A percentile compares a stretch with the other conserved stretches of the same genome.
Conservation (phyloP, 1,284 basidiomycete species). For the Exobasidium cylindrosporum region DNA sequence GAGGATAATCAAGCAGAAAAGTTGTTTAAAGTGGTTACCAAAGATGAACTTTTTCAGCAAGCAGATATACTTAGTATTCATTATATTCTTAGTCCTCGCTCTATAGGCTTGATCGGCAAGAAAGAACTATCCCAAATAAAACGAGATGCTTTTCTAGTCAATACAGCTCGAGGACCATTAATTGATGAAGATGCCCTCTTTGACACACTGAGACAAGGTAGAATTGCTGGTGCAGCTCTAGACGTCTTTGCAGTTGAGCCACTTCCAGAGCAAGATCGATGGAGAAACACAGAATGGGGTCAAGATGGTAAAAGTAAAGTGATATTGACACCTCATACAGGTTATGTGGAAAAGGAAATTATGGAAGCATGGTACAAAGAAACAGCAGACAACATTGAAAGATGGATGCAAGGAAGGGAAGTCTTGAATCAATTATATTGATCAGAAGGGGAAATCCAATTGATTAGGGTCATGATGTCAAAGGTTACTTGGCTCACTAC, state of each 20-base stretch:
- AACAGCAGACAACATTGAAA: constrained; percentile 5
- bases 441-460: too few relatives aligned
- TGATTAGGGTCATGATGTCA: too few relatives aligned
- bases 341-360: constrained; percentile 3
- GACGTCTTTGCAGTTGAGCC: constrained; percentile 95
- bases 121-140: constrained; percentile 14
- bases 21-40: background rate
- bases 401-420: background rate
- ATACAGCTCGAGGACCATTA: constrained; percentile 61
- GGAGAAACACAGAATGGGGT: background rate
- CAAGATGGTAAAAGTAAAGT: background rate
- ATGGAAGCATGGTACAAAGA: background rate
- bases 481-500: too few relatives aligned
- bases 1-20: background rate
- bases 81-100: constrained; percentile 2
- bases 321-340: background rate
- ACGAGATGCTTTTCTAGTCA: constrained; percentile 35
- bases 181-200: constrained; percentile 81
- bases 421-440: background rate
- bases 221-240: constrained; percentile 85
- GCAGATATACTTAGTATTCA: constrained; percentile 1
- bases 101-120: background rate
- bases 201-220: constrained; percentile 69
- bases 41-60: background rate
- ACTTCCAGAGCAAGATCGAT: background rate